Base-by-base conservation (phyloP, 768 basidiomycete species). In the Multifurca ochricompacta region DNA sequence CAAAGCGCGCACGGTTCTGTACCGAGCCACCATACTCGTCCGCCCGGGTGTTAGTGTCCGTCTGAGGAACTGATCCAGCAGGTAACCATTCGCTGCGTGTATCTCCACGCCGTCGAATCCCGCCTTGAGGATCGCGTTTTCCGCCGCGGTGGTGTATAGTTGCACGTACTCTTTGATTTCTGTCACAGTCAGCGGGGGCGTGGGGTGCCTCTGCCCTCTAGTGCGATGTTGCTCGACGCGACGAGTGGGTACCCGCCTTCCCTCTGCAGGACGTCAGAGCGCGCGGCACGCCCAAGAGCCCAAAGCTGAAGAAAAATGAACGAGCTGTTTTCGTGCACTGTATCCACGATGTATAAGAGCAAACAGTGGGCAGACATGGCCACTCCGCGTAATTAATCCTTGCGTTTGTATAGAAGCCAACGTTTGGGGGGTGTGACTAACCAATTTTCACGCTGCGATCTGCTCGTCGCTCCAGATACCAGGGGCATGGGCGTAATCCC, bases 381-480 rank as follows among this genome's bases (percentile, higher is more conserved):
- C n/a, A n/a, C n/a, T n/a, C n/a, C n/a, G n/a, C n/a, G n/a, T n/a
- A n/a, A n/a, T n/a, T n/a, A n/a, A n/a, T n/a, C n/a, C n/a, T n/a
- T n/a, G n/a, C n/a, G n/a, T n/a, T n/a, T n/a, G n/a, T n/a, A n/a
- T n/a, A n/a, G n/a, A n/a, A n/a, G n/a, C n/a, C n/a, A n/a, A n/a
- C n/a, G n/a, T n/a, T n/a, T n/a, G n/a, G n/a, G n/a, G n/a, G n/a
- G n/a, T n/a, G 19, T 1, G 36, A 40, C 69, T 23, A 36, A 76
- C 76, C 62, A 66, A 59, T 59, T 74, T 77, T 82, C 81, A 82
- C 0, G 59, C 72, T 6, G 62, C 54, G 27, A 74, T 74, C 58
- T 91, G 87, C 30, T 76, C 79, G 4, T 75, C 65, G 23, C 65
- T 79, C 72, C 77, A 87, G 48, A 87, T 78, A 0, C 85, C 86